Base-by-base conservation (phyloP, 345 rosid species). In the Lenwebbia sp. region DNA sequence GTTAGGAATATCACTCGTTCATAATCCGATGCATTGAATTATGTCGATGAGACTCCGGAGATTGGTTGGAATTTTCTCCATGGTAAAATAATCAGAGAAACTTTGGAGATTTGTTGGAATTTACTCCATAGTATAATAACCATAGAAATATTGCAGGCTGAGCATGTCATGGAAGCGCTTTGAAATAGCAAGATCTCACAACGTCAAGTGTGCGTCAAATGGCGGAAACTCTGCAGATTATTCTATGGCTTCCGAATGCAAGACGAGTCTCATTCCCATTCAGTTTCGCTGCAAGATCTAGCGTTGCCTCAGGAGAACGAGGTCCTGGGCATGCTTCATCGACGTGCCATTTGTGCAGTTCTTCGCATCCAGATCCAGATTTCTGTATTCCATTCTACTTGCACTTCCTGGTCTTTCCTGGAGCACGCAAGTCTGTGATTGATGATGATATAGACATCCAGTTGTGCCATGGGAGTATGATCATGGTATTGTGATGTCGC, bases 321-420 rank as follows among this genome's bases (percentile, higher is more conserved):
- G 56, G 95, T 93, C 53, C 90, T 94, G 10, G 87, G 89, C 50
- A 94, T 95, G 62, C 94, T 96, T 75, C 87, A 83, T 17, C 93
- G 96, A 22, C 95, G 97, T 84, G 95, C 95, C 78, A 88, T 94
- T 91, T 93, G 92, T 22, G 98, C 94, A 88, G 94, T 96, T 58
- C 85, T 95, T 30, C 92, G 93, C 2, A 40, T 40, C 41, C 41
- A 40, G 41, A 92, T 96, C 84, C 93, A 93, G 88, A 91, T 94
- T 87, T 91, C 92, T 17, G 83, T 89, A 6, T 83, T 89, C 41
- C 88, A 87, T 87, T 85, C 89, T 70, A 78, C 88, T 21, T 51
- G 87, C 83, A 84, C 89, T 6, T 89, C 92, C 58, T 91, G 91
- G 90, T 83, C 87, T 85, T 65, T 51, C 74, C 89, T 37, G 0